Evolutionary conservation across 225 moss, liverwort and hornwort species (phyloP).

Genomic region (Takakia lepidozioides): DNA sequence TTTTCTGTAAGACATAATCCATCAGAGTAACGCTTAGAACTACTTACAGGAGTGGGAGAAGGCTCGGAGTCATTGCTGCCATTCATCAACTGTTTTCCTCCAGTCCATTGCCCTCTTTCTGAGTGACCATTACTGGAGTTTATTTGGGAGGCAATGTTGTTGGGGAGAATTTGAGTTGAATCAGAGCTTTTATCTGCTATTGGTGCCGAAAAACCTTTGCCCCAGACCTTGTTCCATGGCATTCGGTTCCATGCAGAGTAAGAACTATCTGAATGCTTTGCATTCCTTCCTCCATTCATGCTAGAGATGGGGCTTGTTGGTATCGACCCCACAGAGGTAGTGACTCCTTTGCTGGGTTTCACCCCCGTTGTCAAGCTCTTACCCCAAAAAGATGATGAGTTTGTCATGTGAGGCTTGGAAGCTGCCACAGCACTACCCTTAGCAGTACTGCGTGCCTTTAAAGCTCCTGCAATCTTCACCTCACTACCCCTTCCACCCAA

Average conservation of each 20-base stretch:
- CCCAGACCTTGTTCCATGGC: no score
- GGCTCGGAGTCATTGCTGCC: no score
- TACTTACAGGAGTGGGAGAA: no score
- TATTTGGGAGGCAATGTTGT: no score
- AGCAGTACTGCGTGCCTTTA: slow-evolving; percentile 12
- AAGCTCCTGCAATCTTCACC: slow-evolving; percentile 16
- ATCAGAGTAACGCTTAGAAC: no score
- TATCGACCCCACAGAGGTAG: slow-evolving; percentile 9
- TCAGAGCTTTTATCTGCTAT: no score
- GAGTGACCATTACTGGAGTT: no score
- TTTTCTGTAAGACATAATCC: no score
- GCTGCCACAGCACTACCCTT: slow-evolving; percentile 20
- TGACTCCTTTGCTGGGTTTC: slow-evolving; percentile 25
- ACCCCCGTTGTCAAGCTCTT: slow-evolving; percentile 34
- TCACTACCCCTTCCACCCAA: slow-evolving; percentile 8
- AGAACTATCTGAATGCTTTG: slow-evolving; percentile 34
- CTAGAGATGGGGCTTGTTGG: slow-evolving; percentile 12
- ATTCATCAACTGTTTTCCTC: no score
- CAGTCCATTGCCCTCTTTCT: no score
- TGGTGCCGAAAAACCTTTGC: no score
- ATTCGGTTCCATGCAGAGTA: slow-evolving; percentile 23
- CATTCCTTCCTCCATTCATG: slow-evolving; percentile 22
- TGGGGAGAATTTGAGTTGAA: no score
- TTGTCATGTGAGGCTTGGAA: slow-evolving; percentile 32
- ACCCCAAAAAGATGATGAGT: slow-evolving; percentile 40